phyloP scores from a whole-genome alignment of 305 asterid genomes.

The Fraxinus xanthoxyloides region DNA sequence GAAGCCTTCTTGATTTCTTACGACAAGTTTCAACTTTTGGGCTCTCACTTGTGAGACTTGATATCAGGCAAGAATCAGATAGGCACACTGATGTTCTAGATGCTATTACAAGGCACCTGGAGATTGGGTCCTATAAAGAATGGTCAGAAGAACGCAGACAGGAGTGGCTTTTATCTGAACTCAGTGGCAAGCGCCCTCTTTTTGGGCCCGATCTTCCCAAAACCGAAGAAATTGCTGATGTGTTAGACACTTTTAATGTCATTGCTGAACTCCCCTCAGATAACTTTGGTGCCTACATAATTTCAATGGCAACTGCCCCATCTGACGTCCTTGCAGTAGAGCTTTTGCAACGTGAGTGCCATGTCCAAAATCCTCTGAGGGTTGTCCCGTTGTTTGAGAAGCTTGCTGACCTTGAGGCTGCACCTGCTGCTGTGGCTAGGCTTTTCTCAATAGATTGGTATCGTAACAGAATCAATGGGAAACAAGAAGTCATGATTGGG shows the following conservation, averaged over 20 bases:
- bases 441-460: constrained; percentile 85
- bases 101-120: constrained; percentile 70
- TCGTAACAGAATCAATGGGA: constrained; percentile 65
- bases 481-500: constrained; percentile 93
- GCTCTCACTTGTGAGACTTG: constrained; percentile 80
- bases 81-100: constrained; percentile 86
- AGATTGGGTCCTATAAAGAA: constrained; percentile 75
- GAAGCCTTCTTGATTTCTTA: constrained; percentile 88
- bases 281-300: constrained; percentile 77
- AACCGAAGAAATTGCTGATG: constrained; percentile 85
- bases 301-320: constrained; percentile 91
- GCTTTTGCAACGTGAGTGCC: constrained; percentile 82
- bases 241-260: constrained; percentile 66
- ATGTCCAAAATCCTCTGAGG: constrained; percentile 58
- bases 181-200: constrained; percentile 77
- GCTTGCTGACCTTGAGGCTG: constrained; percentile 81
- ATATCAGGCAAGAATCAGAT: constrained; percentile 88
- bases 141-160: constrained; percentile 85
- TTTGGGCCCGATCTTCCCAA: constrained; percentile 79
- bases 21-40: constrained; percentile 94
- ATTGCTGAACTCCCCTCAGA: constrained; percentile 74
- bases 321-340: constrained; percentile 92
- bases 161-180: constrained; percentile 87
- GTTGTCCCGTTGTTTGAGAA: constrained; percentile 85
- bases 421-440: constrained; percentile 82